These are phyloP conservation scores for Aspergillus carbonarius DNA, from an alignment of 2,329 filamentous ascomycete genomes.

Conservation along the genomic window DNA sequence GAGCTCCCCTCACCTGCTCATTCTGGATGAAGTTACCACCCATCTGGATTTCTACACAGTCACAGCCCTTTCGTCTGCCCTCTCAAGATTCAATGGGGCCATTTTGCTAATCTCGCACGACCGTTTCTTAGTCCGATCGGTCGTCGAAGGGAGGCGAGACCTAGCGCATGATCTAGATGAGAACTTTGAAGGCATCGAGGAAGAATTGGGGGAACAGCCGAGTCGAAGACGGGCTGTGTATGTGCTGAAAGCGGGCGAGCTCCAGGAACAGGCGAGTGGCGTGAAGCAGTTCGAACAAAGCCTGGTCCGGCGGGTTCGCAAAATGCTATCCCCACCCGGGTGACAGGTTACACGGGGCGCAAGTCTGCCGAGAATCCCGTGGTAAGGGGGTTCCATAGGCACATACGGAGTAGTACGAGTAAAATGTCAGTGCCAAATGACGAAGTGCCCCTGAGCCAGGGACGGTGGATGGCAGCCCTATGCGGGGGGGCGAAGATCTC, in stretches of 20 bases:
- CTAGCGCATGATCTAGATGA: slow-evolving; percentile 41
- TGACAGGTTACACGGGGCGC: background rate
- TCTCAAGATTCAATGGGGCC: slow-evolving; percentile 70
- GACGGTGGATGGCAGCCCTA: too few relatives aligned
- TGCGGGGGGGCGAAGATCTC: background rate
- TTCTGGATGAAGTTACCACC: slow-evolving; percentile 80
- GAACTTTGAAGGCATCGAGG: slow-evolving; percentile 49
- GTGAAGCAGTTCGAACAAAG: slow-evolving; percentile 65
- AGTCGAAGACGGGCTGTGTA: slow-evolving; percentile 58
- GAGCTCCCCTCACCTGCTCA: slow-evolving; percentile 67
- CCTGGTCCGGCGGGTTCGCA: slow-evolving; percentile 60
- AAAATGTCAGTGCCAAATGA: too few relatives aligned
- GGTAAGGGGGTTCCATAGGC: too few relatives aligned
- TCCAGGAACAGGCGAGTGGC: slow-evolving; percentile 58
- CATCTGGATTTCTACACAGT: slow-evolving; percentile 84
- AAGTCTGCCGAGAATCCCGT: too few relatives aligned
- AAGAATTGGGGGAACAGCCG: slow-evolving; percentile 43
- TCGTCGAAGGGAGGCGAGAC: slow-evolving; percentile 62
- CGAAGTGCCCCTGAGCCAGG: too few relatives aligned
- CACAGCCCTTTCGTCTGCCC: slow-evolving; percentile 64
- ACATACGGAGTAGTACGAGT: too few relatives aligned
- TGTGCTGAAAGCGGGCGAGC: slow-evolving; percentile 57
- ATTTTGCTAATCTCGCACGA: slow-evolving; percentile 79
- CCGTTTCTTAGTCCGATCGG: slow-evolving; percentile 73
- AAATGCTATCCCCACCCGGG: slow-evolving; percentile 34